Evolutionary conservation across 805 yeast species (phyloP).

Genomic region (Starmerella vitae): DNA sequence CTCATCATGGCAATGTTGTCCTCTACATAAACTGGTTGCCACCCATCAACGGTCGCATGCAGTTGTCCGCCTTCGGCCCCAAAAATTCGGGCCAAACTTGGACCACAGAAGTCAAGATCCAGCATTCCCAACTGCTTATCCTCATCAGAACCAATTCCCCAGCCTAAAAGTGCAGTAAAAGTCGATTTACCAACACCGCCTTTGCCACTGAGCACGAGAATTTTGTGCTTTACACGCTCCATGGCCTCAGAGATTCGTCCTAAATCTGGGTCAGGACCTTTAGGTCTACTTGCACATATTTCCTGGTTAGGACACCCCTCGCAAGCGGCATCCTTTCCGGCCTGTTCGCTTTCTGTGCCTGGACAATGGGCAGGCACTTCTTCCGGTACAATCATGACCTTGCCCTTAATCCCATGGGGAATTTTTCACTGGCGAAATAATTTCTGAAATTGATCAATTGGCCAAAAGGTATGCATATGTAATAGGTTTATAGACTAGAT

Average conservation of each 20-base stretch:
- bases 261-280: slow-evolving; percentile 92
- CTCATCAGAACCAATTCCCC: slow-evolving; percentile 75
- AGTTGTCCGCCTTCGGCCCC: slow-evolving; percentile 79
- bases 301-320: slow-evolving; percentile 87
- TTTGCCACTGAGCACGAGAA: slow-evolving; percentile 56
- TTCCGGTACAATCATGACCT: slow-evolving; percentile 7
- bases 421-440: no score
- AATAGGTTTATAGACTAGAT: no score
- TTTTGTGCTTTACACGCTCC: slow-evolving; percentile 55
- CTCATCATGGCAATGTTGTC: slow-evolving; percentile 94
- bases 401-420: no score
- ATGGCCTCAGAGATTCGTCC: slow-evolving; percentile 59
- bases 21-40: slow-evolving; percentile 93
- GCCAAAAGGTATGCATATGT: no score
- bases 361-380: slow-evolving; percentile 98
- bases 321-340: slow-evolving; percentile 92
- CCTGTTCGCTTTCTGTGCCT: slow-evolving; percentile 87
- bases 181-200: slow-evolving; percentile 94
- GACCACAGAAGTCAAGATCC: slow-evolving; percentile 97
- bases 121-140: slow-evolving; percentile 84
- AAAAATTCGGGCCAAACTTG: slow-evolving; percentile 86
- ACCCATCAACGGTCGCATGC: slow-evolving; percentile 82
- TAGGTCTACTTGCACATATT: slow-evolving; percentile 66
- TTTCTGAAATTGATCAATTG: no score
- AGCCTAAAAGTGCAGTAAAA: slow-evolving; percentile 85